Base-by-base conservation (phyloP, 345 rosid species). In the Turritis glabra region DNA sequence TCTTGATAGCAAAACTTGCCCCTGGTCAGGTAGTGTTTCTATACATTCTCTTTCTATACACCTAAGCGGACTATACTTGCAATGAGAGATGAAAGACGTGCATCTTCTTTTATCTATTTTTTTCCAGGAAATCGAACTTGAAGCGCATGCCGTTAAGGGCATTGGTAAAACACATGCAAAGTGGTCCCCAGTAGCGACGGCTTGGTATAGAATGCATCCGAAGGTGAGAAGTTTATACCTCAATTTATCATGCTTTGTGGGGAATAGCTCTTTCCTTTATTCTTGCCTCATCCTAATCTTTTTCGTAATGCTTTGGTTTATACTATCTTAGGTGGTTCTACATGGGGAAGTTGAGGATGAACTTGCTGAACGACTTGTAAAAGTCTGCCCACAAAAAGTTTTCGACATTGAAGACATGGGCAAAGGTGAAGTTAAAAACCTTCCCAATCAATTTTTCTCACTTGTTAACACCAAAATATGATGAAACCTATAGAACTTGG, bases 181-280 rank as follows among this genome's bases (percentile, higher is more conserved):
- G 62, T 92, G 99, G 99, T 95, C 97, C n/a, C 97, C 97, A 12
- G 99, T 95, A 29, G 99, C 85, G 30, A 90, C 98, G 48, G 86
- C 96, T 69, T 95, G 97, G 98, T 95, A 92, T 74, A 84, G 94
- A 73, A 89, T 95, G 99, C 93, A 87, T 83, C 97, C 99, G 29
- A 96, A 95, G 96, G 98, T 89, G 72, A 54, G 22, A 32, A 52
- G 27, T 13, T 60, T 52, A 61, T 33, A 53, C 48, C 23, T 38
- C 25, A 61, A 43, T 25, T 37, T 37, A 8, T 50, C 3, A 10
- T 72, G 8, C 53, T 47, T 23, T 7, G 9, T 9, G 26, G 37
- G 10, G 44, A 27, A 41, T 3, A 37, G 77, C 6, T 38, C 15
- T 62, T 32, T 59, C 2, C 5, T 8, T 33, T 8, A 2, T 12